phyloP scores from a whole-genome alignment of 768 basidiomycete species.

The Lyophyllum decastes region DNA sequence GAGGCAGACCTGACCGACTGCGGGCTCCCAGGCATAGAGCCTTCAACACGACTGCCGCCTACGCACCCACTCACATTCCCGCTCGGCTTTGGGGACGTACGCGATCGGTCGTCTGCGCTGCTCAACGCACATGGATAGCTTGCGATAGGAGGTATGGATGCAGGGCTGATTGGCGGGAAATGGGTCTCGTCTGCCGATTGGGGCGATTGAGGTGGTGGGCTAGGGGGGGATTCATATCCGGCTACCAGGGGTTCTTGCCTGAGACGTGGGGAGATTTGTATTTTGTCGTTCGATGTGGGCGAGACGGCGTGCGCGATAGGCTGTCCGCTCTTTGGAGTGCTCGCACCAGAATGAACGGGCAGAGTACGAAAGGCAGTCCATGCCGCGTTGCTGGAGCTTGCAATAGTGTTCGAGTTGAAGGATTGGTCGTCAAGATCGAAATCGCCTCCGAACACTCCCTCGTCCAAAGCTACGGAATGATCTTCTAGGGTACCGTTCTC shows the following conservation, averaged over 20 bases:
- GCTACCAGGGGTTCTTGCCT: conserved; percentile 59
- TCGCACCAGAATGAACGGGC: conserved; percentile 22
- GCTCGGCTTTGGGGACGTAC: conserved; percentile 12
- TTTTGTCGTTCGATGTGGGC: conserved; percentile 47
- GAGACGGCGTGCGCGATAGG: conserved; percentile 28
- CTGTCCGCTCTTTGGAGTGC: conserved; percentile 20
- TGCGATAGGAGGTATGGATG: conserved; percentile 13
- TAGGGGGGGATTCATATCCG: conserved; percentile 29
- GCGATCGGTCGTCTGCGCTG: conserved; percentile 18
- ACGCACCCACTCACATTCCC: conserved; percentile 4
- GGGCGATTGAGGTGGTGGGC: conserved; percentile 23
- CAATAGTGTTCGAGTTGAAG: conserved; percentile 19
- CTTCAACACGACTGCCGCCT: background rate
- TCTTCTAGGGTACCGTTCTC: conserved; percentile 11
- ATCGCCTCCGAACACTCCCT: conserved; percentile 60
- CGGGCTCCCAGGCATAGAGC: conserved; percentile 8
- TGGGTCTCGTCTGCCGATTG: conserved; percentile 28
- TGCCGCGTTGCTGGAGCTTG: background rate
- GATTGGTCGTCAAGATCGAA: conserved; percentile 40
- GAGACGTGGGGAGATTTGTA: conserved; percentile 55
- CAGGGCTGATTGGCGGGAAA: conserved; percentile 24
- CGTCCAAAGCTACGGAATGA: conserved; percentile 28
- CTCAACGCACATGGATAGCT: background rate
- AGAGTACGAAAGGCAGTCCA: conserved; percentile 20
- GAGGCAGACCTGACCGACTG: conserved; percentile 22